Evolutionary conservation across 805 yeast genomes (phyloP).

Genomic region (Suhomyces kilbournensis): DNA sequence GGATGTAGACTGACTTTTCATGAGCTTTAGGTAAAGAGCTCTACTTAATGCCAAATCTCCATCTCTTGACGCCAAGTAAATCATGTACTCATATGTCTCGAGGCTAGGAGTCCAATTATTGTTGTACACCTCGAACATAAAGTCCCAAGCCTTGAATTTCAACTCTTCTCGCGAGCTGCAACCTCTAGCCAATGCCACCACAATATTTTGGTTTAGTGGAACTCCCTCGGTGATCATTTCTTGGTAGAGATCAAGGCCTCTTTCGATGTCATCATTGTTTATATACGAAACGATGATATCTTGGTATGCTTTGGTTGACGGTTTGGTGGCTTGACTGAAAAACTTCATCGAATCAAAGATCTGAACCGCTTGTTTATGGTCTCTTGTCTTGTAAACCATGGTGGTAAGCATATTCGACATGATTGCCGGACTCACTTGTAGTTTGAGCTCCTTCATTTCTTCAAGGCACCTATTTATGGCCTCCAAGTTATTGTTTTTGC

Average conservation of each 20-base stretch:
- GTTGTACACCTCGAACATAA: slow-evolving; percentile 61
- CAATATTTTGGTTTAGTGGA: slow-evolving; percentile 32
- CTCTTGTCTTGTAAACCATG: slow-evolving; percentile 49
- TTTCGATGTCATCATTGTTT: slow-evolving; percentile 61
- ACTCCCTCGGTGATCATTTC: slow-evolving; percentile 51
- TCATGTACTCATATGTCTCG: slow-evolving; percentile 60
- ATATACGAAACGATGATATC: slow-evolving; percentile 68
- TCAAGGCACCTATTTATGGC: slow-evolving; percentile 36
- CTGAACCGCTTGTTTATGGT: slow-evolving; percentile 60
- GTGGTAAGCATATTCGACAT: slow-evolving; percentile 61
- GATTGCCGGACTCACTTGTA: slow-evolving; percentile 44
- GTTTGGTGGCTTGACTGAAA: slow-evolving; percentile 60
- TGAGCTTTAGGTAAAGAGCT: slow-evolving; percentile 54
- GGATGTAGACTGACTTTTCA: slow-evolving; percentile 33
- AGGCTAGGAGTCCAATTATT: slow-evolving; percentile 41
- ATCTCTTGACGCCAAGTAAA: slow-evolving; percentile 73
- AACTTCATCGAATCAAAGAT: slow-evolving; percentile 86
- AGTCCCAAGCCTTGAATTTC: slow-evolving; percentile 69
- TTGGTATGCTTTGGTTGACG: slow-evolving; percentile 66
- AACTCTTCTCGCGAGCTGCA: slow-evolving; percentile 54
- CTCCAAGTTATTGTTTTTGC: slow-evolving; percentile 35
- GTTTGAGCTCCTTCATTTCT: slow-evolving; percentile 34
- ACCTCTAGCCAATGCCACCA: slow-evolving; percentile 62
- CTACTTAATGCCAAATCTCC: slow-evolving; percentile 75
- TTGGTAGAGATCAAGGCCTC: slow-evolving; percentile 69